Conservation (phyloP, 225 moss, liverwort and hornwort species). For the Sphagnum tenellum region DNA sequence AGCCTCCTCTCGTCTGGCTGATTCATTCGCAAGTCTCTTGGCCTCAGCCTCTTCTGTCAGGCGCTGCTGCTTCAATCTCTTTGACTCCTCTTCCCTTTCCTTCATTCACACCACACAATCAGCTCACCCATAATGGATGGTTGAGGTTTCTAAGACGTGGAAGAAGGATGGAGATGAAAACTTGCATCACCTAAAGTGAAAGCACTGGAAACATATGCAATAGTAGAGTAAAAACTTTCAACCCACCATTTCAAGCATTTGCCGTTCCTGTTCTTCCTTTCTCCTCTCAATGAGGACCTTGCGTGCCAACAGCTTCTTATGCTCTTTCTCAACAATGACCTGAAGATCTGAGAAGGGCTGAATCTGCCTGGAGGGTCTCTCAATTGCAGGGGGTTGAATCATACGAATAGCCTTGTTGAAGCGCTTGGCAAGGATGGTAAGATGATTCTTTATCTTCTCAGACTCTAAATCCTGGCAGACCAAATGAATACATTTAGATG, state of each 20-base stretch:
- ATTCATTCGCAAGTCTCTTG: conserved; percentile 78
- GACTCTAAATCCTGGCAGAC: conserved; percentile 76
- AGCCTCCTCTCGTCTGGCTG: conserved; percentile 84
- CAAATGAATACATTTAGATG: neutral
- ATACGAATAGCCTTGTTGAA: conserved; percentile 75
- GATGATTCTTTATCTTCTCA: conserved; percentile 86
- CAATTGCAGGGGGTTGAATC: conserved; percentile 45
- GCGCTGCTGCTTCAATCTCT: conserved; percentile 90
- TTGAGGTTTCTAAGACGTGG: too few relatives aligned
- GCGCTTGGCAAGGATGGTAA: conserved; percentile 76
- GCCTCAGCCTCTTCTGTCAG: conserved; percentile 94
- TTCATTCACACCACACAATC: neutral
- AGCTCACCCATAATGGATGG: too few relatives aligned
- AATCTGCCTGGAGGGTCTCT: conserved; percentile 42
- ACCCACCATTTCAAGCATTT: conserved; percentile 92
- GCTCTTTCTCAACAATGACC: conserved; percentile 81
- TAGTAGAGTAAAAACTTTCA: neutral
- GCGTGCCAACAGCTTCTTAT: conserved; percentile 88
- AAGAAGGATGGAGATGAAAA: too few relatives aligned
- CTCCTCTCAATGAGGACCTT: conserved; percentile 96
- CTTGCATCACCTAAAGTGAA: neutral
- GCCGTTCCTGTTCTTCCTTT: conserved; percentile 97
- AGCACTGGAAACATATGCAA: neutral
- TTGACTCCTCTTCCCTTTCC: conserved; percentile 93
- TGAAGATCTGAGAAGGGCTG: conserved; percentile 64